These are phyloP conservation scores for Suhomyces sp. DNA, from an alignment of 805 yeast species.

Conservation along the genomic window DNA sequence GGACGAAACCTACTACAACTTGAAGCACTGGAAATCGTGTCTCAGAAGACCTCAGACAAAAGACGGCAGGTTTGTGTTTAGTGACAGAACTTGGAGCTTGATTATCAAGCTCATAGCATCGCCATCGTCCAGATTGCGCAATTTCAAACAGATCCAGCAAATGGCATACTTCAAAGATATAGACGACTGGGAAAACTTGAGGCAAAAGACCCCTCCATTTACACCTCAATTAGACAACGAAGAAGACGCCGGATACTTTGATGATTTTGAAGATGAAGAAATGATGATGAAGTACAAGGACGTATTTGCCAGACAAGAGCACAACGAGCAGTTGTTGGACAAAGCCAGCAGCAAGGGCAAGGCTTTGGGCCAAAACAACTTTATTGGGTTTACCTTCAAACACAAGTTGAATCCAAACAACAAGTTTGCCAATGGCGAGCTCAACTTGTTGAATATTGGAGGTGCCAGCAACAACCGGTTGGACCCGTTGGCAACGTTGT, in stretches of 20 bases:
- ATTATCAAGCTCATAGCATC: constrained; percentile 77
- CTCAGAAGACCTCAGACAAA: constrained; percentile 87
- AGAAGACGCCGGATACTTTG: constrained; percentile 98
- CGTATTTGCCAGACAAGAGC: constrained; percentile 87
- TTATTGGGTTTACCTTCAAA: constrained; percentile 94
- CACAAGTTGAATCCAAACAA: constrained; percentile 66
- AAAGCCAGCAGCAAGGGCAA: constrained; percentile 46
- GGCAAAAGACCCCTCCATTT: constrained; percentile 83
- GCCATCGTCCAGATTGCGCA: constrained; percentile 69
- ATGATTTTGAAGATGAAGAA: constrained; percentile 92
- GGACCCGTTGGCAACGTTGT: constrained; percentile 45
- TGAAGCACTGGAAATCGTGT: constrained; percentile 89
- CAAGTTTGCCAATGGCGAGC: constrained; percentile 39
- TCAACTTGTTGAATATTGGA: constrained; percentile 32
- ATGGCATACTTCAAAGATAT: constrained; percentile 84
- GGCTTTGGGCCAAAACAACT: constrained; percentile 48
- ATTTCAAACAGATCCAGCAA: constrained; percentile 75
- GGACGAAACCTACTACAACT: constrained; percentile 90
- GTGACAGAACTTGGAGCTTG: constrained; percentile 94
- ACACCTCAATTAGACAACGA: constrained; percentile 96
- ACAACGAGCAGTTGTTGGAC: constrained; percentile 77
- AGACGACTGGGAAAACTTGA: constrained; percentile 62
- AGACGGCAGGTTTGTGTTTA: constrained; percentile 86
- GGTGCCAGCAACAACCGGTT: constrained; percentile 23
- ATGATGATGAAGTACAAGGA: constrained; percentile 98